A percentile compares a stretch with the other conserved stretches of the same genome.
Evolutionary conservation across 2,329 filamentous ascomycete genomes (phyloP).

Genomic region (Xylogone sp.): DNA sequence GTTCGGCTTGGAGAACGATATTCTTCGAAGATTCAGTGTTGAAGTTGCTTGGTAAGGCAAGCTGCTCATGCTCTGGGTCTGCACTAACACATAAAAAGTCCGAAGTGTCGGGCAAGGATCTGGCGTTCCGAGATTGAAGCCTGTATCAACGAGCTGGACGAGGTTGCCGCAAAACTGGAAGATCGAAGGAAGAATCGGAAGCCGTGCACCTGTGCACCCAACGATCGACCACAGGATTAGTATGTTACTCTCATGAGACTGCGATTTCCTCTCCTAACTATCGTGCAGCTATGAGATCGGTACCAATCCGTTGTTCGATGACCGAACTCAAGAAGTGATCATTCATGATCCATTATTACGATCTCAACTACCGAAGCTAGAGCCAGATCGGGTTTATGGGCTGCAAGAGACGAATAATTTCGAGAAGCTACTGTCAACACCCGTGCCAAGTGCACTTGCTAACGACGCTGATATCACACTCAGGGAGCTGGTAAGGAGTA

Average conservation of each 20-base stretch:
- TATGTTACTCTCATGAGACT: background rate
- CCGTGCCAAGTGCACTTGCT: background rate
- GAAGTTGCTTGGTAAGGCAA: constrained; percentile 11
- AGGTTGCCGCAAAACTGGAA: background rate
- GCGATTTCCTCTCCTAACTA: background rate
- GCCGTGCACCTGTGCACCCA: background rate
- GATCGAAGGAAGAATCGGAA: background rate
- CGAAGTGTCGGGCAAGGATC: constrained; percentile 9
- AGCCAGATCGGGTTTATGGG: constrained; percentile 13
- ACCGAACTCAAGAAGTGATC: background rate
- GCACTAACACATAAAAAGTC: constrained; percentile 5
- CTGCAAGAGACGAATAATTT: constrained; percentile 10
- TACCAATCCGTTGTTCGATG: background rate
- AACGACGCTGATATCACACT: background rate
- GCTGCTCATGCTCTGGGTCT: background rate
- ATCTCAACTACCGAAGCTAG: constrained; percentile 5
- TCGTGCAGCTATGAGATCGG: background rate
- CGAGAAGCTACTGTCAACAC: constrained; percentile 5
- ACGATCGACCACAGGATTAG: background rate
- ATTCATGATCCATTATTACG: background rate
- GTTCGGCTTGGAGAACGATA: background rate
- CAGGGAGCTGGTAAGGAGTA: background rate
- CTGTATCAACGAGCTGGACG: background rate
- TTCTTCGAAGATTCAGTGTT: constrained; percentile 7
- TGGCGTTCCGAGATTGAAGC: constrained; percentile 12